A percentile compares a stretch with the other conserved stretches of the same genome.
These are phyloP conservation scores for Capronia epimyces DNA, from an alignment of 2,329 filamentous ascomycete species.

Conservation along the genomic window DNA sequence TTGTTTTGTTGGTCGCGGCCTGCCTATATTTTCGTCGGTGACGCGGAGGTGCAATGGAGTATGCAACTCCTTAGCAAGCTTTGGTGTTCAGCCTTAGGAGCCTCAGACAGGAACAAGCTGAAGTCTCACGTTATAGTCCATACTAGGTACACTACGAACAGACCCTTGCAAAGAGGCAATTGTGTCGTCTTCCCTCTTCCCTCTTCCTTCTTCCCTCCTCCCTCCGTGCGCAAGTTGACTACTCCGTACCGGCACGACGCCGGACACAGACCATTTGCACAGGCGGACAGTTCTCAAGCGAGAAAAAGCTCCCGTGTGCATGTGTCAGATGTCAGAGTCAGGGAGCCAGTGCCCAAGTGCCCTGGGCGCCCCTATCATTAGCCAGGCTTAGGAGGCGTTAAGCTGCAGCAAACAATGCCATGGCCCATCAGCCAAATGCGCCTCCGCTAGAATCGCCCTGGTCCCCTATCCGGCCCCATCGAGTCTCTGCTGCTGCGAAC, in stretches of 20 bases:
- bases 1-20: neutral
- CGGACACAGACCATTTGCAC: neutral
- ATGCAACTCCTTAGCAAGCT: too few species aligned
- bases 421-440: too few species aligned
- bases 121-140: neutral
- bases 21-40: neutral
- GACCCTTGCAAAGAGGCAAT: neutral
- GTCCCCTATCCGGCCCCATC: too few species aligned
- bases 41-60: neutral
- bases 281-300: neutral
- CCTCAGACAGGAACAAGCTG: neutral
- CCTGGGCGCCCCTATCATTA: neutral
- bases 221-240: neutral
- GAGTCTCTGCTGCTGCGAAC: too few species aligned
- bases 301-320: neutral
- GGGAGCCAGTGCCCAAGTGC: neutral
- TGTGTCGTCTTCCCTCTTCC: neutral
- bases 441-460: too few species aligned
- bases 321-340: neutral
- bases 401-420: too few species aligned
- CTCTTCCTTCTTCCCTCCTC: too few species aligned
- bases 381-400: neutral
- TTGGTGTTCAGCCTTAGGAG: neutral
- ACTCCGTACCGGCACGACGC: neutral
- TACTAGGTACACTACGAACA: neutral